Evolutionary conservation across 352 stramenopile genomes (phyloP), one percentile per base, ranked within the genome.

Genomic region (Aphanomyces stellatus): DNA sequence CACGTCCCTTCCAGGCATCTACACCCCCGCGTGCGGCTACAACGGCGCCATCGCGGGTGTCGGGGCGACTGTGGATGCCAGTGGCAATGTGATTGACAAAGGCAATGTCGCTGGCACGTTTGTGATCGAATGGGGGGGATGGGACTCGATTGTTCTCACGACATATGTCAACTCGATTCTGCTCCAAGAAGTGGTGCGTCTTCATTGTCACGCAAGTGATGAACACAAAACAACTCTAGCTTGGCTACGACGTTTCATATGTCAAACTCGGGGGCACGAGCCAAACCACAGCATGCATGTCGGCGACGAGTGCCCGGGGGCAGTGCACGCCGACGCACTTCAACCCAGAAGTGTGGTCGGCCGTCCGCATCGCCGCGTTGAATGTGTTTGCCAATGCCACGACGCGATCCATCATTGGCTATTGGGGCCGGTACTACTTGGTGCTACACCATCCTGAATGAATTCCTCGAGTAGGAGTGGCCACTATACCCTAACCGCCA

Each of bases 271-370:
- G n/a, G n/a, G n/a, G n/a, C n/a, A n/a, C n/a, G n/a, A n/a, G n/a
- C n/a, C n/a, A n/a, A n/a, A 19, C 46, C 10, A 53, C 46, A 8
- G 17, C 10, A 28, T 19, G 46, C 46, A 53, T 53, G 46, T 53
- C 46, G 46, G 25, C 17, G 46, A 19, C 24, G 25, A 19, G 46
- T 6, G 62, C 71, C 13, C 17, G 22, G 22, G 46, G 46, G 24
- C 17, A 15, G 13, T 53, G 46, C 25, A 53, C 46, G 8, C 51
- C 0, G 78, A 46, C 37, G 37, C 37, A 46, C n/a, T 11, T 46
- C 8, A 91, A 89, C 40, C 33, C 80, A 22, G 82, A 88, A 28
- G 74, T 85, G 0, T 88, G 80, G 79, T 59, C 73, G 0, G 63
- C 72, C 0, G 77, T 70, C 1, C 76, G 74, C 1, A 72, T 84